Percentiles rank a stretch among this genome's conserved stretches.
These are phyloP conservation scores for Fraxinus angustifolia DNA, from an alignment of 305 asterid genomes.

Conservation along the genomic window DNA sequence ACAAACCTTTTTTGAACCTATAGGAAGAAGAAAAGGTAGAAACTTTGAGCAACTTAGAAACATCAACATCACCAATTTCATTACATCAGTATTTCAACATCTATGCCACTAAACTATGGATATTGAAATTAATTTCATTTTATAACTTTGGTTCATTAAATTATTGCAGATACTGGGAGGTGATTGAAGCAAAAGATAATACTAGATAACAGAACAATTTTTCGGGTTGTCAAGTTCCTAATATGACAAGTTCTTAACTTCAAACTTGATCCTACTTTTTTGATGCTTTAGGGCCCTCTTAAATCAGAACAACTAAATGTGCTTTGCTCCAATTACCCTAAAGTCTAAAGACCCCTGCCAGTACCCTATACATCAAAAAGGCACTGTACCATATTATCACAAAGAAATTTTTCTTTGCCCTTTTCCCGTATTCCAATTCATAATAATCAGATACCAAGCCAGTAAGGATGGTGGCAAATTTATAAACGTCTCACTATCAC, in stretches of 20 bases:
- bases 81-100: conserved; percentile 3
- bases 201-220: conserved; percentile 5
- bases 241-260: not conserved
- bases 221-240: not conserved
- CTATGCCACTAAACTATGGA: conserved; percentile 15
- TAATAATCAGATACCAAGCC: not conserved
- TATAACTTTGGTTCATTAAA: conserved; percentile 8
- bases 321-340: not conserved
- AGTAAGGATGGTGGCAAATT: not conserved
- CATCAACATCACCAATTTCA: conserved; percentile 8
- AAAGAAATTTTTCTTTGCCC: conserved; percentile 10
- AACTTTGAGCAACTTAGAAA: conserved; percentile 17
- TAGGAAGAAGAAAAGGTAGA: conserved; percentile 13
- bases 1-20: conserved; percentile 80
- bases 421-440: not conserved
- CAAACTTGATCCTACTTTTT: conserved; percentile 9
- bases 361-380: conserved; percentile 10
- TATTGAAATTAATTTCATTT: not conserved
- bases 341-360: conserved; percentile 1
- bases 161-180: not conserved
- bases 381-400: not conserved
- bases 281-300: conserved; percentile 4
- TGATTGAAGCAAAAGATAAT: not conserved
- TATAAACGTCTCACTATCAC: not conserved
- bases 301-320: not conserved